Conservation (phyloP, 345 rosid species). For the Eucalyptus shirleyi region DNA sequence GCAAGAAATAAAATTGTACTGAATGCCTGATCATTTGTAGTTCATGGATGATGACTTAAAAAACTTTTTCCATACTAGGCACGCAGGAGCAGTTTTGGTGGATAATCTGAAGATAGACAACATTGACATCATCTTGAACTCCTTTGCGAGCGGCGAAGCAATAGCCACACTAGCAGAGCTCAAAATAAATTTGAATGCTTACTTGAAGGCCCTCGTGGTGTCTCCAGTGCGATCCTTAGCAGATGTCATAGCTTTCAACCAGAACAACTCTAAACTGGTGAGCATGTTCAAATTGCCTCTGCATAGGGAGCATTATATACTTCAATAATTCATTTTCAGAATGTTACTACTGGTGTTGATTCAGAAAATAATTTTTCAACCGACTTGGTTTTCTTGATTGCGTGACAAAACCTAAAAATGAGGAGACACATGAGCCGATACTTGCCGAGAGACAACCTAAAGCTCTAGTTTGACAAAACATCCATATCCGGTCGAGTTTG, state of each 20-base stretch:
- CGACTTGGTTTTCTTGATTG: neutral
- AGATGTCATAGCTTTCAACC: slow-evolving; percentile 14
- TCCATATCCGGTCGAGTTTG: neutral
- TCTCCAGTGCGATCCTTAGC: slow-evolving; percentile 14
- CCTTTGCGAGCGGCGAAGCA: neutral
- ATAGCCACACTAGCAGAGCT: slow-evolving; percentile 6
- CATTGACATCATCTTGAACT: slow-evolving; percentile 8
- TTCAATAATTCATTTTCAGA: neutral
- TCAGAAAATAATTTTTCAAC: neutral
- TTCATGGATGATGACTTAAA: neutral
- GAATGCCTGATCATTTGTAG: neutral
- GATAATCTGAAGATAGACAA: slow-evolving; percentile 35
- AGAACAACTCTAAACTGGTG: slow-evolving; percentile 11
- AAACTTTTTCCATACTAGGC: slow-evolving; percentile 3
- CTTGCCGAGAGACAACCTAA: neutral
- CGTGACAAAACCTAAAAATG: neutral
- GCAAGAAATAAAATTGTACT: neutral
- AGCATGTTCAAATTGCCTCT: neutral
- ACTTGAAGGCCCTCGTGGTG: neutral
- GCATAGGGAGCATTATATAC: neutral
- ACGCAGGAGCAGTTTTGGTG: slow-evolving; percentile 33
- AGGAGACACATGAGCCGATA: neutral
- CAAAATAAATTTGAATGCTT: slow-evolving; percentile 9
- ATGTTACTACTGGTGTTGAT: neutral
- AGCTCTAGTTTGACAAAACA: neutral